Evolutionary conservation across 106 monocot genomes (phyloP).

Genomic region (Allium fistulosum): DNA sequence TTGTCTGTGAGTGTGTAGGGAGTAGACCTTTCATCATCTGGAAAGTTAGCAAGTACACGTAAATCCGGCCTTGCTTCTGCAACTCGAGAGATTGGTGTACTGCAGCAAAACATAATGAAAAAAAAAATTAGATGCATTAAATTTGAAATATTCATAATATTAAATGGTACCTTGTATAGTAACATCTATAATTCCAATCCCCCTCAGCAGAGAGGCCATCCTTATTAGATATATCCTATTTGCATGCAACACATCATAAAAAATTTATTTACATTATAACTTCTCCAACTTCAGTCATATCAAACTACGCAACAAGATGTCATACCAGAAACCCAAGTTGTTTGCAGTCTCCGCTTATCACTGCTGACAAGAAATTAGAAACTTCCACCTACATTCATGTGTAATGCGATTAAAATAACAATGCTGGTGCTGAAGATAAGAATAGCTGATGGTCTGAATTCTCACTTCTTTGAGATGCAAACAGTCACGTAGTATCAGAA

Average conservation of each 20-base stretch:
- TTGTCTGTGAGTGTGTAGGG: too few relatives aligned
- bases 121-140: neutral
- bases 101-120: conserved; percentile 7
- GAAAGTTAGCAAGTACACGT: conserved; percentile 36
- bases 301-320: neutral
- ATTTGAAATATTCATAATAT: neutral
- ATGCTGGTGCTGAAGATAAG: neutral
- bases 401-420: neutral
- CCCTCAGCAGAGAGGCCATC: conserved; percentile 43
- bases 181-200: conserved; percentile 40
- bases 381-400: conserved; percentile 34
- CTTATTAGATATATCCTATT: conserved; percentile 59
- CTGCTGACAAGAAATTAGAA: conserved; percentile 32
- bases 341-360: conserved; percentile 44
- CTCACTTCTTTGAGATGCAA: conserved; percentile 79
- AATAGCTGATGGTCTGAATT: neutral
- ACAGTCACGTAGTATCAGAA: conserved; percentile 64
- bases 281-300: neutral
- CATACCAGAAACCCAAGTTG: conserved; percentile 38
- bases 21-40: conserved; percentile 27
- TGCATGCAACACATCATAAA: neutral
- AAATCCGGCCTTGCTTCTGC: conserved; percentile 40
- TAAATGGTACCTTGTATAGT: conserved; percentile 30
- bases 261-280: neutral
- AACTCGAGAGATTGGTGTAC: conserved; percentile 23